phyloP scores from a whole-genome alignment of 352 stramenopile genomes.

The Hyaloperonospora brassicae region DNA sequence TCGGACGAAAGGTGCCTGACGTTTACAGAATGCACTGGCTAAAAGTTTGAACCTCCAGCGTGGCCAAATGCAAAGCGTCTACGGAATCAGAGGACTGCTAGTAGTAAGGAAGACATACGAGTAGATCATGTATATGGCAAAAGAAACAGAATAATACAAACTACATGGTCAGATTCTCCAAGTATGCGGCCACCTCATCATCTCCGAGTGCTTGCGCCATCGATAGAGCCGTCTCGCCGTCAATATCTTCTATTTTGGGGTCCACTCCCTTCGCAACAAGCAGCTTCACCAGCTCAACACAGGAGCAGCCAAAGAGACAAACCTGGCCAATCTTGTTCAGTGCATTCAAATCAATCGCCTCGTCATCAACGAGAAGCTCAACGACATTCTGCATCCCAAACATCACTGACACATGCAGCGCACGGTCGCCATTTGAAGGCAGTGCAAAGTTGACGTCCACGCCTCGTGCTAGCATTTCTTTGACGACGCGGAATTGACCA shows the following conservation, averaged over 20 bases:
- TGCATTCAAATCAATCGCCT: slow-evolving; percentile 55
- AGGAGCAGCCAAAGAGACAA: slow-evolving; percentile 76
- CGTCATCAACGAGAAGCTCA: slow-evolving; percentile 45
- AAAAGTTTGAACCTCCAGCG: too few relatives aligned
- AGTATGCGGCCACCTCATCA: slow-evolving; percentile 58
- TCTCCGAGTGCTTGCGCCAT: slow-evolving; percentile 70
- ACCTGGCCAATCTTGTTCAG: slow-evolving; percentile 65
- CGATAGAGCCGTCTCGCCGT: slow-evolving; percentile 62
- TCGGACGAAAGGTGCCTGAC: too few relatives aligned
- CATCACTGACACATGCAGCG: slow-evolving; percentile 74
- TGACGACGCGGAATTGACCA: slow-evolving; percentile 54
- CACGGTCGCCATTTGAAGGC: slow-evolving; percentile 52
- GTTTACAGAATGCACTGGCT: too few relatives aligned
- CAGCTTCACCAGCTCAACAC: slow-evolving; percentile 53
- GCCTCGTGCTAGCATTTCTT: slow-evolving; percentile 64
- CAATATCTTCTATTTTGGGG: slow-evolving; percentile 46
- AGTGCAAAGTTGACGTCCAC: slow-evolving; percentile 68
- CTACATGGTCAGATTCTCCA: slow-evolving; percentile 28
- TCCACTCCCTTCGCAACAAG: slow-evolving; percentile 62
- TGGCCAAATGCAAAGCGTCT: too few relatives aligned
- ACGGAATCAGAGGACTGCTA: too few relatives aligned
- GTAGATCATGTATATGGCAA: too few relatives aligned
- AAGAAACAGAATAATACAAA: too few relatives aligned
- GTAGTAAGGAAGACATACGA: too few relatives aligned
- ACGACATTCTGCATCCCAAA: slow-evolving; percentile 82